Evolutionary conservation across 2,329 filamentous ascomycete genomes (phyloP), one percentile per base, ranked within the genome.

Genomic region (Nemania sp.): DNA sequence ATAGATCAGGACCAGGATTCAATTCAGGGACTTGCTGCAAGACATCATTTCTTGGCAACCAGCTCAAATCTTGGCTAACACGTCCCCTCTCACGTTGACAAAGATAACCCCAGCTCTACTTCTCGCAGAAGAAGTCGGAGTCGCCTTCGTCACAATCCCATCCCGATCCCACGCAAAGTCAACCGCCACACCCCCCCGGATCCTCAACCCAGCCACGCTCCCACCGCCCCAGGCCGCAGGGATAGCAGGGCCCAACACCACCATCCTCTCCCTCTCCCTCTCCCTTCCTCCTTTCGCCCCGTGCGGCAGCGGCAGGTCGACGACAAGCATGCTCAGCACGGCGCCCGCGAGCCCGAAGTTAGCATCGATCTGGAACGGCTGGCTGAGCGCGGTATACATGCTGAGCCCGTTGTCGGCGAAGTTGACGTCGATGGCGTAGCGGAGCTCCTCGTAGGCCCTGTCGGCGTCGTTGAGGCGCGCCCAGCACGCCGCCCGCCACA

Each of bases 331-430:
- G 59, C 76, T 74, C 55, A 85, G 60, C 53, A 83, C 74, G 0
- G 80, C 81, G 0, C 81, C 83, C 2, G 74, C 75, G 20, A 79
- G 70, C 1, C 83, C 83, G 62, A 83, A 85, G 67, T 86, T 86
- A 6, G 83, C 84, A 68, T 86, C 83, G 58, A 86, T 84, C 72
- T 86, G 83, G 64, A 86, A 86, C 1, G 83, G 81, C 48, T 72
- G 70, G 5, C 75, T 70, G 10, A 72, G 68, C 0, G 75, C 81
- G 9, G 65, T 71, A 66, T 85, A 86, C 78, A 85, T 82, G 43
- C 76, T 79, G 32, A 85, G 71, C 2, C 78, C 78, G 64, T 85
- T 86, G 0, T 57, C 71, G 0, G 76, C 82, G 21, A 83, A 79
- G 64, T 85, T 85, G 39, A 76, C 70, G 20, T 77, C 72, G 15